These are phyloP conservation scores for Acanthamoeba divionensis DNA, from an alignment of 208 protist species.

Conservation along the genomic window DNA sequence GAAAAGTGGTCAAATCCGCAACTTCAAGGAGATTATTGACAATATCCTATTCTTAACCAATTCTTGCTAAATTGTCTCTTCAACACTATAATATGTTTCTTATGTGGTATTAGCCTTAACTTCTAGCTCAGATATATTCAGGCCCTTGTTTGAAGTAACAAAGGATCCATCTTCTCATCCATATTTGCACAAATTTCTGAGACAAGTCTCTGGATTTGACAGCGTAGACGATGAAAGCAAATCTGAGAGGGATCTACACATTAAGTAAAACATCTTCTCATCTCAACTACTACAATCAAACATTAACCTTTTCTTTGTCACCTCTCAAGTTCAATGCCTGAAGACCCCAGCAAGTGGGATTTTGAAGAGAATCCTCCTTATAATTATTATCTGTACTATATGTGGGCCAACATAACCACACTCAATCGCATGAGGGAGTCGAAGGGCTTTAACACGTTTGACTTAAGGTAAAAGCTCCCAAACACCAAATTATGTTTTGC, in stretches of 20 bases:
- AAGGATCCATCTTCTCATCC: slow-evolving; percentile 92
- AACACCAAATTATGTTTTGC: neutral
- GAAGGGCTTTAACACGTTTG: slow-evolving; percentile 64
- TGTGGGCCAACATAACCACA: slow-evolving; percentile 96
- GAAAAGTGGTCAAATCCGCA: slow-evolving; percentile 85
- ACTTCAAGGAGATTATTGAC: slow-evolving; percentile 94
- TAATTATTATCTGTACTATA: slow-evolving; percentile 96
- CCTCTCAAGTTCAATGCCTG: slow-evolving; percentile 43
- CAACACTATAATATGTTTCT: too few species aligned
- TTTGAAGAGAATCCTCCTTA: slow-evolving; percentile 96
- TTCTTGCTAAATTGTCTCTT: neutral
- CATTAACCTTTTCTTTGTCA: neutral
- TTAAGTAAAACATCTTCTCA: neutral
- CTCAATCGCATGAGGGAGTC: slow-evolving; percentile 93
- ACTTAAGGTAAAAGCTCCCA: neutral
- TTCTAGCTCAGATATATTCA: slow-evolving; percentile 87
- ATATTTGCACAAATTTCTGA: slow-evolving; percentile 93
- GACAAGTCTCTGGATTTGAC: slow-evolving; percentile 96
- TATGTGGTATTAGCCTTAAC: too few species aligned
- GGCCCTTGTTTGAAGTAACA: slow-evolving; percentile 97
- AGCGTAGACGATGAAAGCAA: slow-evolving; percentile 98
- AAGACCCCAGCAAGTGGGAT: slow-evolving; percentile 92
- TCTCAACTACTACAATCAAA: neutral
- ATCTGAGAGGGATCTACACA: slow-evolving; percentile 85
- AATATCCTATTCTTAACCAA: slow-evolving; percentile 75